A percentile compares a stretch with the other conserved stretches of the same genome.
These are phyloP conservation scores for Ophiosphaerella korrae DNA, from an alignment of 2,329 filamentous ascomycete species.

Conservation along the genomic window DNA sequence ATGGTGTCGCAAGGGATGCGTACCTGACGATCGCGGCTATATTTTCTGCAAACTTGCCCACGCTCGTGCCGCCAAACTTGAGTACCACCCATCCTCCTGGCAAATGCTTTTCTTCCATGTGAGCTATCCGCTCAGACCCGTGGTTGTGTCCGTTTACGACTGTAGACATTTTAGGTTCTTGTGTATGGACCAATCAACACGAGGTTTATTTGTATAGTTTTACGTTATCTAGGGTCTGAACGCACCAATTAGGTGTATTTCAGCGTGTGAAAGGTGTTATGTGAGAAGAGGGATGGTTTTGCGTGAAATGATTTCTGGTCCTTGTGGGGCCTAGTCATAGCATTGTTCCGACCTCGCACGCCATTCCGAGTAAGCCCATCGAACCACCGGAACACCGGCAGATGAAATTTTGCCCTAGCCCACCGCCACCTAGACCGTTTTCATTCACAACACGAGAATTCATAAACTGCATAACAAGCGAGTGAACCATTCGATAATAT, in stretches of 20 bases:
- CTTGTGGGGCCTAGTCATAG: slow-evolving; percentile 22
- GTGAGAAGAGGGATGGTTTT: slow-evolving; percentile 4
- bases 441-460: too few species aligned
- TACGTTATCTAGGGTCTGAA: not conserved
- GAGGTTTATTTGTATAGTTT: not conserved
- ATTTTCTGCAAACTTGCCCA: slow-evolving; percentile 83
- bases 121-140: slow-evolving; percentile 47
- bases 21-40: slow-evolving; percentile 67
- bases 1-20: not conserved
- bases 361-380: not conserved
- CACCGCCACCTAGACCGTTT: too few species aligned
- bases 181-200: not conserved
- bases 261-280: slow-evolving; percentile 12
- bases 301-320: slow-evolving; percentile 5
- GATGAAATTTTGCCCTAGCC: slow-evolving; percentile 5
- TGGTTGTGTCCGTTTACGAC: slow-evolving; percentile 40
- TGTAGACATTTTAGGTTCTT: slow-evolving; percentile 27
- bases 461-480: not conserved
- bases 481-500: not conserved
- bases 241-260: not conserved
- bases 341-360: slow-evolving; percentile 5
- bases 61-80: slow-evolving; percentile 94
- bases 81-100: slow-evolving; percentile 79
- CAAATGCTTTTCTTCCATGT: slow-evolving; percentile 54
- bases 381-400: not conserved